A percentile compares a stretch with the other conserved stretches of the same genome.
These are phyloP conservation scores for Aspergillus fructus DNA, from an alignment of 2,329 filamentous ascomycete genomes.

Conservation along the genomic window DNA sequence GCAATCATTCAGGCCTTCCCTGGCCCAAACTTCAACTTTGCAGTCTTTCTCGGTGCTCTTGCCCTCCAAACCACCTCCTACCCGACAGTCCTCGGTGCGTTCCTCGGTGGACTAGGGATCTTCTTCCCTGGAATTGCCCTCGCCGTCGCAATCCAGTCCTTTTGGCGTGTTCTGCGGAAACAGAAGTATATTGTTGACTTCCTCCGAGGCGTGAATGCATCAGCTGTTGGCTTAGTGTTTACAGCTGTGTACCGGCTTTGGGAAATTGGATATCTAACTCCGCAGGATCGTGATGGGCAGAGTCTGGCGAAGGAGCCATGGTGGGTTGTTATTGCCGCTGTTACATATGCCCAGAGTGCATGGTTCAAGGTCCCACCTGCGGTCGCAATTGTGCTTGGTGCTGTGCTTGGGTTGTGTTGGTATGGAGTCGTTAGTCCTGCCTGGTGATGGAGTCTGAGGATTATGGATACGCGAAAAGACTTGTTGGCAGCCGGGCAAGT, in stretches of 20 bases:
- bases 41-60: slow-evolving; percentile 35
- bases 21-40: slow-evolving; percentile 49
- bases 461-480: no score
- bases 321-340: slow-evolving; percentile 48
- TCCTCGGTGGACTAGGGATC: no score
- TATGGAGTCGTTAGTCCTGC: no score
- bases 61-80: no score
- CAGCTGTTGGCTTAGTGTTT: slow-evolving; percentile 62
- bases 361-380: no score
- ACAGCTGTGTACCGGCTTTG: slow-evolving; percentile 64
- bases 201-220: slow-evolving; percentile 59
- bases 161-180: slow-evolving; percentile 35
- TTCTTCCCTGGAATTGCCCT: no score
- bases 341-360: not conserved
- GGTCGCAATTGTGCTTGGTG: no score
- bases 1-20: slow-evolving; percentile 72
- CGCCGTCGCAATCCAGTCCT: no score
- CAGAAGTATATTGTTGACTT: slow-evolving; percentile 46
- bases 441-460: no score
- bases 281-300: slow-evolving; percentile 49
- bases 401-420: no score
- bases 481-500: no score
- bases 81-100: no score
- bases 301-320: slow-evolving; percentile 60
- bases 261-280: slow-evolving; percentile 61